Evolutionary conservation across 2,329 filamentous ascomycete genomes (phyloP), one percentile per base, ranked within the genome.

Genomic region (Trichoderma endophyticum): DNA sequence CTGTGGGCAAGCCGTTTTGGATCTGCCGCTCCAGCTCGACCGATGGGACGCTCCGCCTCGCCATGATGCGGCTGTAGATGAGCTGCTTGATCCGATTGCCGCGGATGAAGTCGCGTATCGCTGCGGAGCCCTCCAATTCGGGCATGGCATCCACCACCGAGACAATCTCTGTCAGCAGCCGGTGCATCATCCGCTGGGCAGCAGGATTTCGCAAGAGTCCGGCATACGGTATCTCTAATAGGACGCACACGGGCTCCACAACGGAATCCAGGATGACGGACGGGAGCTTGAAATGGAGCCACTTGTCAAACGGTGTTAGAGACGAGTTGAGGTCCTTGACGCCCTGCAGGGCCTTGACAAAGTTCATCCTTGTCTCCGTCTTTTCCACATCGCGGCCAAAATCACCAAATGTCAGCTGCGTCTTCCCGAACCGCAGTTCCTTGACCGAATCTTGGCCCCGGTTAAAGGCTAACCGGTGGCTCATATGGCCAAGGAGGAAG

Each of bases 171-270:
- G 87, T 84, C 3, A 97, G 83, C 4, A 98, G 86, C 36, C 91
- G 83, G 56, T 91, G 86, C 82, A 95, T 92, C 57, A 93, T 86
- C 54, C 87, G 85, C 18, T 88, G 88, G 0, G 93, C 86, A 51
- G 88, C 84, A 73, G 85, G 86, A 81, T 95, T 95, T 77, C 88
- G 86, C 8, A 92, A 82, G 0, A 98, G 81, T 61, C 90, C 85
- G 57, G 92, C 89, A 78, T 97, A 97, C 32, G 88, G 86, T 76
- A 91, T 89, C 76, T 97, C 92, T 66, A 97, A 86, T 9, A 97
- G 83, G 2, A 93, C 91, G 4, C 93, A 95, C 6, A 98, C 84
- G 0, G 95, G 91, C 74, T 97, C 95, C 70, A 97, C 89, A 32
- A 96, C 86, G 62, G 90, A 88, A 73, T 91, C 91, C 75, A 95